Evolutionary conservation across 176 grass and related monocot species (phyloP).

Genomic region (Raddia distichophylla): DNA sequence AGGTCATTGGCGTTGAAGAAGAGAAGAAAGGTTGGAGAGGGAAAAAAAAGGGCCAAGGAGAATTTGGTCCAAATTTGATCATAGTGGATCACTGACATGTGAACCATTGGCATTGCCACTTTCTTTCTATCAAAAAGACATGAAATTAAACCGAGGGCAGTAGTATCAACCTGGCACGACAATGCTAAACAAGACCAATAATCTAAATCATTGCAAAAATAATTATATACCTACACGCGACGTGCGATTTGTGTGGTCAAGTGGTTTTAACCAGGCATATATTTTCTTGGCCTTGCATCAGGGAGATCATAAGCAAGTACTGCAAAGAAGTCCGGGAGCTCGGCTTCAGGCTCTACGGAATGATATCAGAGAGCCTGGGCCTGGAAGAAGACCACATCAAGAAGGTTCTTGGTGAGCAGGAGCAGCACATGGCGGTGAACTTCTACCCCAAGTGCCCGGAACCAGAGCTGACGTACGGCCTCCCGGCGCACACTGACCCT

Average conservation of each 20-base stretch:
- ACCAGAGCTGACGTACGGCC: conserved; percentile 78
- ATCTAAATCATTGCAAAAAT: too few relatives aligned
- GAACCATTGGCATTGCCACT: too few relatives aligned
- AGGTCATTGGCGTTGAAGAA: too few relatives aligned
- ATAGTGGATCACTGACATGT: too few relatives aligned
- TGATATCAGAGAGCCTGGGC: conserved; percentile 71
- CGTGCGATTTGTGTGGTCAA: background rate
- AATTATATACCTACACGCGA: background rate
- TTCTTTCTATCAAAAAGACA: too few relatives aligned
- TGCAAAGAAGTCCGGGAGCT: conserved; percentile 57
- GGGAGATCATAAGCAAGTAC: conserved; percentile 68
- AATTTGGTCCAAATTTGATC: too few relatives aligned
- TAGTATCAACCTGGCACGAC: too few relatives aligned
- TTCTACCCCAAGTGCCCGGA: conserved; percentile 88
- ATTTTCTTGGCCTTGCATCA: background rate
- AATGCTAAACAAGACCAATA: too few relatives aligned
- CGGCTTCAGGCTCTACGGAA: conserved; percentile 55
- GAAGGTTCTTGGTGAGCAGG: conserved; percentile 66
- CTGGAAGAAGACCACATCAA: conserved; percentile 52
- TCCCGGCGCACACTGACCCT: conserved; percentile 85
- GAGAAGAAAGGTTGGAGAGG: too few relatives aligned
- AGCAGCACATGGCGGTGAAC: conserved; percentile 91
- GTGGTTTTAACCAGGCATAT: background rate
- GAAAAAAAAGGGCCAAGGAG: too few relatives aligned
- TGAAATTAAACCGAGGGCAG: too few relatives aligned